Percentiles rank a stretch among this genome's conserved stretches.
phyloP scores from a whole-genome alignment of 768 basidiomycete genomes.

The Pulveroboletus sp. region DNA sequence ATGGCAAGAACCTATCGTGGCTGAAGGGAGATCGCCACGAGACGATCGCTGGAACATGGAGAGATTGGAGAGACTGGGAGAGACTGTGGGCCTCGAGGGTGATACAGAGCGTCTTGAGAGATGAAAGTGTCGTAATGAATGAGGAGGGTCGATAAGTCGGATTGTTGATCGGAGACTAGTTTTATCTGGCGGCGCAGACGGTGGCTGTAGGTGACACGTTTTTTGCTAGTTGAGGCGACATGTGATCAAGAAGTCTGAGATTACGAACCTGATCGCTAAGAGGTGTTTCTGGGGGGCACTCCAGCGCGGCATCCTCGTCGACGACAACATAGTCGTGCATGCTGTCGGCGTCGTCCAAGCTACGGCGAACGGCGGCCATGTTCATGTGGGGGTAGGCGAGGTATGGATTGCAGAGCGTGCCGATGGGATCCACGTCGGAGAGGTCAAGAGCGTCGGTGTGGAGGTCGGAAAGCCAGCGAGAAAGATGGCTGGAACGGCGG shows the following conservation, averaged over 20 bases:
- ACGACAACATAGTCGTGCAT: constrained; percentile 43
- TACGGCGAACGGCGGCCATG: constrained; percentile 25
- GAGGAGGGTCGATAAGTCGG: constrained; percentile 35
- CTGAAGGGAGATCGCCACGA: constrained; percentile 25
- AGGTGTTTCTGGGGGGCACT: constrained; percentile 21
- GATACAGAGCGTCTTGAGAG: constrained; percentile 42
- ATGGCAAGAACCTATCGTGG: constrained; percentile 36
- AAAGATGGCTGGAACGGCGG: constrained; percentile 39
- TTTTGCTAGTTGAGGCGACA: constrained; percentile 12
- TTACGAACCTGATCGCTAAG: constrained; percentile 25
- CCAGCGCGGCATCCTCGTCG: constrained; percentile 29
- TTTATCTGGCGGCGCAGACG: constrained; percentile 23
- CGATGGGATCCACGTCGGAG: constrained; percentile 23
- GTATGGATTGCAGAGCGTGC: constrained; percentile 37
- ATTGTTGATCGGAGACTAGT: constrained; percentile 32
- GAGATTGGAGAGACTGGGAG: constrained; percentile 37
- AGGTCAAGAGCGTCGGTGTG: constrained; percentile 25
- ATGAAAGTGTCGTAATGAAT: constrained; percentile 41
- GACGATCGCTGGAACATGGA: constrained; percentile 42
- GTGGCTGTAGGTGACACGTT: constrained; percentile 17
- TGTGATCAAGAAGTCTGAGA: constrained; percentile 19
- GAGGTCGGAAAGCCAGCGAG: constrained; percentile 45
- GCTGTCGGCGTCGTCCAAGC: constrained; percentile 33
- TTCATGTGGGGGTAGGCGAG: constrained; percentile 39
- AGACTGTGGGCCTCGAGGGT: constrained; percentile 37